Conservation (phyloP, 345 rosid species). For the Euclidium syriacum region DNA sequence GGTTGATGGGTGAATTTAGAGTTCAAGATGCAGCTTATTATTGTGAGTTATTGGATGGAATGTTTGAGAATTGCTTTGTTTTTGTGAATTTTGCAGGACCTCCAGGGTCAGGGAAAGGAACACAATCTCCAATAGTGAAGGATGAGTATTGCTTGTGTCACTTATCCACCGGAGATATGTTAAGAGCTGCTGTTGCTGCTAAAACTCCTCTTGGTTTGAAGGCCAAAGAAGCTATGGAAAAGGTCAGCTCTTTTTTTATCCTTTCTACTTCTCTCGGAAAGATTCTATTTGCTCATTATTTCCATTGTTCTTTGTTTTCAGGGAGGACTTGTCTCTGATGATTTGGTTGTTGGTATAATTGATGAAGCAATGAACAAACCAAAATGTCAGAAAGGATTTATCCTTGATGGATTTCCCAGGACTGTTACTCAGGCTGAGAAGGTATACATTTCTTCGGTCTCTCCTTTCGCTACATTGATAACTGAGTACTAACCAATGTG, state of each 20-base stretch:
- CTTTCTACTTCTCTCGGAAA: neutral
- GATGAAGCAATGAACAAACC: conserved; percentile 93
- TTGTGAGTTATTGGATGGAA: neutral
- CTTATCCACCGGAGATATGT: conserved; percentile 96
- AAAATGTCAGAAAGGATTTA: conserved; percentile 78
- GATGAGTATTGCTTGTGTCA: conserved; percentile 92
- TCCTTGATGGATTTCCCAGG: conserved; percentile 92
- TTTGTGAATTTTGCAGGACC: conserved; percentile 53
- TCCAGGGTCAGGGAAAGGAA: conserved; percentile 96
- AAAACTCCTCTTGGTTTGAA: conserved; percentile 91
- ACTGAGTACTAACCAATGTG: neutral
- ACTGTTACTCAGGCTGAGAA: conserved; percentile 86
- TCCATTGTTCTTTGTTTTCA: conserved; percentile 1
- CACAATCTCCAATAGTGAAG: conserved; percentile 85
- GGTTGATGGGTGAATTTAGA: neutral
- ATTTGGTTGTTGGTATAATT: conserved; percentile 88
- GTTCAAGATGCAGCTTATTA: neutral
- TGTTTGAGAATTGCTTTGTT: conserved; percentile 8
- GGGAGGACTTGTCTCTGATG: conserved; percentile 92
- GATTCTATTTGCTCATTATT: neutral
- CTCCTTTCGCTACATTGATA: neutral
- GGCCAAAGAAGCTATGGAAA: conserved; percentile 97
- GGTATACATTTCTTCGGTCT: conserved; percentile 30
- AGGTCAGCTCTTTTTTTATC: conserved; percentile 35
- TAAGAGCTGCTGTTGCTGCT: conserved; percentile 89